Base-by-base conservation (phyloP, 495 filamentous ascomycete species). In the Penicillium goetzii region DNA sequence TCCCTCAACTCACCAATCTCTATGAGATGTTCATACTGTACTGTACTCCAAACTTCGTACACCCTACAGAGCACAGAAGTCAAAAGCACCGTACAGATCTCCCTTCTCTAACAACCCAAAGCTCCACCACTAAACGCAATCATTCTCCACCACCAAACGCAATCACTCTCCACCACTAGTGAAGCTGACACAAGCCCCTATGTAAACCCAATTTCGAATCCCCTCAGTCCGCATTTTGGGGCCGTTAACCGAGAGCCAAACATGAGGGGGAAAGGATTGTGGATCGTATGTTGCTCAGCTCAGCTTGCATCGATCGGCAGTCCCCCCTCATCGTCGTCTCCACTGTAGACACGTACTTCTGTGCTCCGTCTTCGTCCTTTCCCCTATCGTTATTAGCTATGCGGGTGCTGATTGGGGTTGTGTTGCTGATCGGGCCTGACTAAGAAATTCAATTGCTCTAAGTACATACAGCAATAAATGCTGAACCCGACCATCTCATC, bases 121-220 rank as follows among this genome's bases (percentile, higher is more conserved):
- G 47, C 19, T 30, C 47, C 25, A 51, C 47, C 25, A n/a, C 25
- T 12, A 30, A 51, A 49, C 23, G 45, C 45, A 43, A 43, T 6
- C 40, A 9, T 9, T 7, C 40, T 19, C 40, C 40, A 43, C 40
- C 19, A 19, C 15, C 0, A 40, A 9, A 47, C 30, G 5, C 30
- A 41, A 41, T 17, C 38, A 5, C 38, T 15, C 38, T 41, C 38
- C 38, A 41, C 38, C 17, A 17, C 15, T 3, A 25, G 43, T 25
- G 43, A 30, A 51, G 47, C 47, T 51, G 47, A 51, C 25, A 49
- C 21, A 49, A 49, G 43, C 23, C 45, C 23, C 21, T 15, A n/a
- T n/a, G n/a, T 25, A 49, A 23, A 23, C 23, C 45, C 5, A 26
- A 49, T 15, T 15, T 12, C 45, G 23, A 30, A 51, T 30, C 25